A percentile compares a stretch with the other conserved stretches of the same genome.
phyloP scores from a whole-genome alignment of 2,329 filamentous ascomycete genomes.

The Penicillium sp. region DNA sequence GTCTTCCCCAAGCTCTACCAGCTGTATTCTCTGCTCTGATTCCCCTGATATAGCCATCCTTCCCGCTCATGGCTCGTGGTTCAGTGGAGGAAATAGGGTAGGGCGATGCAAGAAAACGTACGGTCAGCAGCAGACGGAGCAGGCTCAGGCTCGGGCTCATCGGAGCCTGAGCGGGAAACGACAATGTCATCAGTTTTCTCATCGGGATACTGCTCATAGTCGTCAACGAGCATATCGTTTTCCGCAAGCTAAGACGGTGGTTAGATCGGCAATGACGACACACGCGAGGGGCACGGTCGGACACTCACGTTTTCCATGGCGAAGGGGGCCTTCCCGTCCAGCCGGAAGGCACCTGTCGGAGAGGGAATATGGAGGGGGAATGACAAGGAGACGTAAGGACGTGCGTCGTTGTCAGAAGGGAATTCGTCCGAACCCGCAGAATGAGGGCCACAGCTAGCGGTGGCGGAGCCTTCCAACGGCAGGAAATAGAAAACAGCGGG shows the following conservation, averaged over 20 bases:
- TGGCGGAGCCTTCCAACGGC: slow-evolving; percentile 25
- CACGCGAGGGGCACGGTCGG: slow-evolving; percentile 24
- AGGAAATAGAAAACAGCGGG: slow-evolving; percentile 8
- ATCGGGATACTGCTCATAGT: slow-evolving; percentile 55
- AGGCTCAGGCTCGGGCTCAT: slow-evolving; percentile 54
- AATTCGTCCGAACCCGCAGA: slow-evolving; percentile 20
- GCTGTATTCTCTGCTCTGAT: neutral
- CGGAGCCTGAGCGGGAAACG: slow-evolving; percentile 57
- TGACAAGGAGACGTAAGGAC: slow-evolving; percentile 4
- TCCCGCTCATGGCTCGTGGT: neutral
- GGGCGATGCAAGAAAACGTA: slow-evolving; percentile 31
- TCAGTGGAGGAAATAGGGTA: slow-evolving; percentile 6
- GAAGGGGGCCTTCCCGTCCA: slow-evolving; percentile 35
- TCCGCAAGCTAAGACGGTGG: slow-evolving; percentile 47
- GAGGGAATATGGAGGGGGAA: slow-evolving; percentile 3
- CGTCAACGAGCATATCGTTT: slow-evolving; percentile 60
- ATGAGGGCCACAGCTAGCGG: slow-evolving; percentile 24
- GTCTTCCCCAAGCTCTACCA: neutral
- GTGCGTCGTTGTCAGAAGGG: slow-evolving; percentile 17
- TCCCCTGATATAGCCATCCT: neutral
- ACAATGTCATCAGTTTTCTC: slow-evolving; percentile 60
- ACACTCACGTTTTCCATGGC: slow-evolving; percentile 46
- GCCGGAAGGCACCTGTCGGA: slow-evolving; percentile 25
- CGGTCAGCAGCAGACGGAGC: slow-evolving; percentile 57
- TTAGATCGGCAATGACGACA: slow-evolving; percentile 30